These are phyloP conservation scores for Leptographium lundbergii DNA, from an alignment of 2,329 filamentous ascomycete genomes.

Conservation along the genomic window DNA sequence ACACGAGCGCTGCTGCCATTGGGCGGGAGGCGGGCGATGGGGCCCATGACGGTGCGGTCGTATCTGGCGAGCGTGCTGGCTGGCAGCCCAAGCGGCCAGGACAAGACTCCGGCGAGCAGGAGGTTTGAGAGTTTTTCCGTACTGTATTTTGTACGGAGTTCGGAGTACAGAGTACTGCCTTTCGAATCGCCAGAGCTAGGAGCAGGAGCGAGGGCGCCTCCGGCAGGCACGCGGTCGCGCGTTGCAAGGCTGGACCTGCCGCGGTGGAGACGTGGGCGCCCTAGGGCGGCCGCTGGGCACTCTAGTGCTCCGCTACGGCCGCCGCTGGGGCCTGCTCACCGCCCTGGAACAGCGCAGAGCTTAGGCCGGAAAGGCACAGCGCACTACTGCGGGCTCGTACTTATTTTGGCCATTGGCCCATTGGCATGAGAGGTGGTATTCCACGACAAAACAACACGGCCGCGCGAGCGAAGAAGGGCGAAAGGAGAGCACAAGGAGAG, in stretches of 20 bases:
- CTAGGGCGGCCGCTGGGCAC: not conserved
- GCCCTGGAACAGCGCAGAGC: not conserved
- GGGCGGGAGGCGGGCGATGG: not conserved
- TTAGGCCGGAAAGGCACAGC: not conserved
- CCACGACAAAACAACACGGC: not conserved
- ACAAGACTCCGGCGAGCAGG: not conserved
- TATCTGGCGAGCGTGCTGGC: too few species aligned
- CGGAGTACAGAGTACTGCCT: too few species aligned
- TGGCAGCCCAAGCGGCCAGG: not conserved
- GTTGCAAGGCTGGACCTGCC: not conserved
- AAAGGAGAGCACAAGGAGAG: not conserved
- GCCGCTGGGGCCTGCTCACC: not conserved
- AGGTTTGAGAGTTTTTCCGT: too few species aligned
- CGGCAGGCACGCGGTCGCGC: not conserved
- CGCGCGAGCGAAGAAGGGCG: not conserved
- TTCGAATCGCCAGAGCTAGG: too few species aligned
- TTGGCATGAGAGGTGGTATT: not conserved
- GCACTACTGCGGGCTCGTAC: too few species aligned
- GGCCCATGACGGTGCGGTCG: too few species aligned
- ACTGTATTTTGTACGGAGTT: too few species aligned
- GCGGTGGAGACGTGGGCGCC: not conserved
- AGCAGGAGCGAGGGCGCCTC: too few species aligned
- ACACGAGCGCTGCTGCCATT: too few species aligned
- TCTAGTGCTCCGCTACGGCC: not conserved
- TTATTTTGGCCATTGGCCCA: not conserved